phyloP scores from a whole-genome alignment of 495 filamentous ascomycete genomes.

The Jackrogersella minutella region DNA sequence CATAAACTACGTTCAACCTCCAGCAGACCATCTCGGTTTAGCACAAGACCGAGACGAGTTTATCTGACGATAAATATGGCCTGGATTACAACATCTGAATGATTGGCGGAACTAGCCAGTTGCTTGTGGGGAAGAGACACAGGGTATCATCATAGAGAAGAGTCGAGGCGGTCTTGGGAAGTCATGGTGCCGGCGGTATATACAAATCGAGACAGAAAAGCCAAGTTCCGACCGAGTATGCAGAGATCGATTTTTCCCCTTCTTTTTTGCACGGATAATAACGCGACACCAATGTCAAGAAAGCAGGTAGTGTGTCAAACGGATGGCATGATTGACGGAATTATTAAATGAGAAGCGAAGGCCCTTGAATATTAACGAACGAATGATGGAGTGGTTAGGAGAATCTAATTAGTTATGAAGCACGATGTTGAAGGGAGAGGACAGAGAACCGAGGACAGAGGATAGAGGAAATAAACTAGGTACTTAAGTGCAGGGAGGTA shows the following conservation, averaged over 20 bases:
- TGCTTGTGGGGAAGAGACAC: constrained; percentile 6
- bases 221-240: constrained; percentile 16
- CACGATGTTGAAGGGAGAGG: no score
- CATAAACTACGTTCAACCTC: neutral
- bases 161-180: constrained; percentile 14
- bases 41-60: constrained; percentile 26
- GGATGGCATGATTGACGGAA: constrained; percentile 33
- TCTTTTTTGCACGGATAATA: no score
- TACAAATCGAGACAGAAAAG: constrained; percentile 33
- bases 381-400: neutral
- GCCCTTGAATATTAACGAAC: neutral
- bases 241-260: neutral
- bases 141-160: constrained; percentile 23
- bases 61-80: neutral
- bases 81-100: neutral
- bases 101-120: constrained; percentile 28
- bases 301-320: constrained; percentile 5
- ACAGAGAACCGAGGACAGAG: no score
- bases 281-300: constrained; percentile 3
- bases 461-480: no score
- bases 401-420: neutral
- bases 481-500: no score
- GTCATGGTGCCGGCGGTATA: constrained; percentile 24
- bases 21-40: constrained; percentile 23
- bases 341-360: constrained; percentile 10